Evolutionary conservation across 352 stramenopile genomes (phyloP).

Genomic region (Globisporangium middletonii): DNA sequence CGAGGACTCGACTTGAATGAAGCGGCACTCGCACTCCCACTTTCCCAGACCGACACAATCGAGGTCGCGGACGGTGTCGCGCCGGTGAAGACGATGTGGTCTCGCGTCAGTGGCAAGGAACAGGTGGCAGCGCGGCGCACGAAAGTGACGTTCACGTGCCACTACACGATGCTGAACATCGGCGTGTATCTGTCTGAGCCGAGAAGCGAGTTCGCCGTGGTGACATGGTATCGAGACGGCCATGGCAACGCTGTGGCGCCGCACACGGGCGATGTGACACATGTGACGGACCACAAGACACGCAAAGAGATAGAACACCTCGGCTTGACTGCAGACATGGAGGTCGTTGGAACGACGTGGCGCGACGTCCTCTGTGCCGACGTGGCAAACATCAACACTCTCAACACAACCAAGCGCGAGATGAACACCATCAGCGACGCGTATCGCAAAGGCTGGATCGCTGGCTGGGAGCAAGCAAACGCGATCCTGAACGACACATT

Average conservation of each 20-base stretch:
- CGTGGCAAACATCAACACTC: conserved; percentile 8
- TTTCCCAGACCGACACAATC: conserved; percentile 10
- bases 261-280: conserved; percentile 23
- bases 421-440: too few species aligned
- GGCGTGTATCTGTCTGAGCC: neutral
- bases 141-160: conserved; percentile 27
- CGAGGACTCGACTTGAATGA: conserved; percentile 13
- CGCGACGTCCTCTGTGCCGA: conserved; percentile 19
- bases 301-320: conserved; percentile 21
- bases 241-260: conserved; percentile 22
- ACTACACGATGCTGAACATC: conserved; percentile 20
- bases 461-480: conserved; percentile 17
- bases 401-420: conserved; percentile 6
- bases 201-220: too few species aligned
- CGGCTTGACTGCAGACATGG: conserved; percentile 19
- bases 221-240: conserved; percentile 15
- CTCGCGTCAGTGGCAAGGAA: too few species aligned
- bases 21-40: conserved; percentile 19
- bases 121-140: neutral
- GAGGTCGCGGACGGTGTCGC: conserved; percentile 12
- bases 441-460: too few species aligned
- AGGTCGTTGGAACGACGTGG: conserved; percentile 17
- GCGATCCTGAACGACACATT: conserved; percentile 27
- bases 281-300: conserved; percentile 18
- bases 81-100: too few species aligned